Evolutionary conservation across 768 basidiomycete species (phyloP).

Genomic region (Myochromella boudieri): DNA sequence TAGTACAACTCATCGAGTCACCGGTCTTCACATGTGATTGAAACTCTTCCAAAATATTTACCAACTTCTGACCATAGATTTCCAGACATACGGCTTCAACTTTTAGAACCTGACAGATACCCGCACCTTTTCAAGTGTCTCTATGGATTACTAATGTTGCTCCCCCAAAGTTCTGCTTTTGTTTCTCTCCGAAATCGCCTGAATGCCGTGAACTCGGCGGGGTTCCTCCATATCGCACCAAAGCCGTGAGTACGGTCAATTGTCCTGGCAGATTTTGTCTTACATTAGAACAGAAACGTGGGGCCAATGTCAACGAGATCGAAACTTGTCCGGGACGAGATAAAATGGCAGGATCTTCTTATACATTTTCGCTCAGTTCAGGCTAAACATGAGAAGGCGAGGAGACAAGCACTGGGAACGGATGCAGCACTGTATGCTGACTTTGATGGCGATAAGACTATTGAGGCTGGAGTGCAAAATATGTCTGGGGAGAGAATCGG

Average conservation of each 20-base stretch:
- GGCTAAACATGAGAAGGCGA: slow-evolving; percentile 87
- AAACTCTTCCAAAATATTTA: background rate
- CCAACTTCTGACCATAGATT: background rate
- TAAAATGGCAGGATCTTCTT: slow-evolving; percentile 96
- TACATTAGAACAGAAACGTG: slow-evolving; percentile 21
- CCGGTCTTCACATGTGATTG: slow-evolving; percentile 94
- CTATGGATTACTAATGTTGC: slow-evolving; percentile 94
- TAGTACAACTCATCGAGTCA: slow-evolving; percentile 96
- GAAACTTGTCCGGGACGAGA: slow-evolving; percentile 82
- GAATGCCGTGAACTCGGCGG: slow-evolving; percentile 92
- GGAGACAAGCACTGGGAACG: slow-evolving; percentile 71
- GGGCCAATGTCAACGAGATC: slow-evolving; percentile 58
- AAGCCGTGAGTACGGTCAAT: slow-evolving; percentile 58
- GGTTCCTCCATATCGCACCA: slow-evolving; percentile 88
- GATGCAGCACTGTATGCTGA: slow-evolving; percentile 56
- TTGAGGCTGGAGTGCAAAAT: slow-evolving; percentile 24
- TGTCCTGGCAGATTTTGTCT: too few species aligned
- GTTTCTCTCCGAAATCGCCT: slow-evolving; percentile 91
- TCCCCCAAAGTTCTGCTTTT: slow-evolving; percentile 97
- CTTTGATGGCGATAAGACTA: slow-evolving; percentile 44
- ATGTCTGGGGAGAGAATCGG: slow-evolving; percentile 25
- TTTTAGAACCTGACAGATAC: slow-evolving; percentile 95
- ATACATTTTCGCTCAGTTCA: slow-evolving; percentile 91
- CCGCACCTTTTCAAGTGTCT: slow-evolving; percentile 97
- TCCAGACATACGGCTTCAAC: slow-evolving; percentile 82